Evolutionary conservation across 176 grass and related monocot species (phyloP).

Genomic region (Carex parvula): DNA sequence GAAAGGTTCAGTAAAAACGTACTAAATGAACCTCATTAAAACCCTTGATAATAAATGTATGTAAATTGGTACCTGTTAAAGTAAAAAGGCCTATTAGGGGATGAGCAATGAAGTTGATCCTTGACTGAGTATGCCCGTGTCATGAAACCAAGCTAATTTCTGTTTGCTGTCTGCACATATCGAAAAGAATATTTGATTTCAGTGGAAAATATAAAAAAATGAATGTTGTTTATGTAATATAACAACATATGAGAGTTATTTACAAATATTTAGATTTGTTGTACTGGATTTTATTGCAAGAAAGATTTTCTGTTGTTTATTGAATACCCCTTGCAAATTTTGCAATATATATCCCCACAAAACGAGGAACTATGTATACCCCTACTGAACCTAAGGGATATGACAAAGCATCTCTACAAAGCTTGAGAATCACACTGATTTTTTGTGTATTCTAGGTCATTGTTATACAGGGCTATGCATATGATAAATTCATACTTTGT

Average conservation of each 20-base stretch:
- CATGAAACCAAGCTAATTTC: neutral
- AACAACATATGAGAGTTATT: neutral
- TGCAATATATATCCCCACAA: neutral
- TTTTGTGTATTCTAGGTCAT: neutral
- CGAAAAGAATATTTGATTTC: neutral
- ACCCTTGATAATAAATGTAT: neutral
- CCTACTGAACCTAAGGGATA: neutral
- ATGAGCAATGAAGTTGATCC: neutral
- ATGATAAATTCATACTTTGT: neutral
- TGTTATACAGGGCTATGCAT: neutral
- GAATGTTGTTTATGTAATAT: neutral
- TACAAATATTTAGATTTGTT: neutral
- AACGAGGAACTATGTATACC: neutral
- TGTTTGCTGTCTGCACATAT: neutral
- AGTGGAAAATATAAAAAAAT: neutral
- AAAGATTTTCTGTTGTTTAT: neutral
- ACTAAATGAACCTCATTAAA: neutral
- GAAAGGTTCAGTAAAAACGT: neutral
- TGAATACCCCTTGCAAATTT: neutral
- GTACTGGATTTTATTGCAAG: neutral
- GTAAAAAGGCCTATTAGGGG: neutral
- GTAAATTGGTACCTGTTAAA: conserved; percentile 6
- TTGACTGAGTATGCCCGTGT: neutral
- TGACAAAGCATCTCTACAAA: neutral
- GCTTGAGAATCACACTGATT: neutral